A percentile compares a stretch with the other conserved stretches of the same genome.
Conservation (phyloP, 1,139 yeast genomes). For the Debaryomycetaceae sp. region DNA sequence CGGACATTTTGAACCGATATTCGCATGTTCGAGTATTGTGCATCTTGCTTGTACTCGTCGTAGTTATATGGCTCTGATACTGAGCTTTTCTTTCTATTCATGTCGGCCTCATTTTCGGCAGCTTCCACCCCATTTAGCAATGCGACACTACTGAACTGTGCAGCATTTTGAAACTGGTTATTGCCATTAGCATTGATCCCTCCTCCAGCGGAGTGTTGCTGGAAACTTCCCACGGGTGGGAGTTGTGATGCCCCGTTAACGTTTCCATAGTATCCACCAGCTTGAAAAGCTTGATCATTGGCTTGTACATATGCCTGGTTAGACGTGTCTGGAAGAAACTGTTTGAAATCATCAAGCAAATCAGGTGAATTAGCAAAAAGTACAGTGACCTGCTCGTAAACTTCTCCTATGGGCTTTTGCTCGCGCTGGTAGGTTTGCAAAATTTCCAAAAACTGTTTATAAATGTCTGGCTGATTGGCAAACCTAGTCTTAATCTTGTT, state of each 20-base stretch:
- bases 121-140: slow-evolving; percentile 13
- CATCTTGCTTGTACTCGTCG: slow-evolving; percentile 44
- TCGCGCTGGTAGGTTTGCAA: slow-evolving; percentile 95
- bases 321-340: slow-evolving; percentile 89
- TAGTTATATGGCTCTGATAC: slow-evolving; percentile 27
- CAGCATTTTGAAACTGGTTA: slow-evolving; percentile 9
- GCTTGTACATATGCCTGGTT: slow-evolving; percentile 26
- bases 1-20: slow-evolving; percentile 28
- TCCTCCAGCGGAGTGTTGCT: slow-evolving; percentile 60
- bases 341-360: slow-evolving; percentile 87
- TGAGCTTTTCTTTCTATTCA: slow-evolving; percentile 25
- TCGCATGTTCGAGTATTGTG: slow-evolving; percentile 54
- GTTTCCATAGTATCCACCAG: slow-evolving; percentile 18
- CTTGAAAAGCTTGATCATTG: slow-evolving; percentile 18
- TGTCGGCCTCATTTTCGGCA: slow-evolving; percentile 8
- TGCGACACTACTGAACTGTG: slow-evolving; percentile 4
- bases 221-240: slow-evolving; percentile 96
- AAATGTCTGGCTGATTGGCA: slow-evolving; percentile 91
- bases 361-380: slow-evolving; percentile 93
- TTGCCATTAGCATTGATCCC: slow-evolving; percentile 26
- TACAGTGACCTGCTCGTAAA: slow-evolving; percentile 86
- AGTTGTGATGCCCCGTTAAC: slow-evolving; percentile 47
- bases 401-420: slow-evolving; percentile 92
- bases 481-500: slow-evolving; percentile 93
- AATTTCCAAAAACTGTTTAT: slow-evolving; percentile 91